Percentiles rank a stretch among this genome's conserved stretches.
phyloP scores from a whole-genome alignment of 106 monocot genomes.

The Dendrobium officinale region DNA sequence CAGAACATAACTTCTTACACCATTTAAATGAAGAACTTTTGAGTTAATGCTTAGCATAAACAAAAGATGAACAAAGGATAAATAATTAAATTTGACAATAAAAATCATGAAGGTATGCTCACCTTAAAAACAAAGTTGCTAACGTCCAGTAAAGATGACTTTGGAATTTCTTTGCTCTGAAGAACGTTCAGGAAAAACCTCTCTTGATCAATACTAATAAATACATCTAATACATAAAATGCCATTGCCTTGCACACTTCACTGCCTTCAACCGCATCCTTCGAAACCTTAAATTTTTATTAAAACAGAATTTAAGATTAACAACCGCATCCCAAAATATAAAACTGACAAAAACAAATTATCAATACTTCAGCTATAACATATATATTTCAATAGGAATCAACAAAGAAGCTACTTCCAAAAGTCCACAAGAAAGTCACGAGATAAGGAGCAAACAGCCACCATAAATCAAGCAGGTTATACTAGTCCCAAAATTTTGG shows the following conservation, averaged over 20 bases:
- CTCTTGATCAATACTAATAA: slow-evolving; percentile 76
- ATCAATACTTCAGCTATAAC: neutral
- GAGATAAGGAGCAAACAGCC: neutral
- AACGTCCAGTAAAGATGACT: slow-evolving; percentile 56
- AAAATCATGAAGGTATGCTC: slow-evolving; percentile 8
- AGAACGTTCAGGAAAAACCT: slow-evolving; percentile 74
- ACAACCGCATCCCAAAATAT: neutral
- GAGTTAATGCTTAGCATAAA: neutral
- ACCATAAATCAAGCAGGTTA: neutral
- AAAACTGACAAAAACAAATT: neutral
- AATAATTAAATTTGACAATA: neutral
- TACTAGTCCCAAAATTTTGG: neutral
- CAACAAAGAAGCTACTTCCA: neutral
- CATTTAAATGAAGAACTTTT: neutral
- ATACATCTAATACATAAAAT: slow-evolving; percentile 70
- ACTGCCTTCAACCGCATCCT: slow-evolving; percentile 78
- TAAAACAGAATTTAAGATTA: slow-evolving; percentile 1
- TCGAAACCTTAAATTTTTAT: slow-evolving; percentile 45
- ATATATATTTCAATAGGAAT: neutral
- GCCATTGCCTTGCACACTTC: slow-evolving; percentile 74
- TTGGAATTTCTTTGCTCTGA: slow-evolving; percentile 80
- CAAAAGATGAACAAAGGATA: neutral
- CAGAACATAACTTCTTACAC: neutral
- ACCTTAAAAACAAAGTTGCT: slow-evolving; percentile 71
- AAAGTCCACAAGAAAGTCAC: neutral